Evolutionary conservation across 805 yeast genomes (phyloP), one percentile per base, ranked within the genome.

Genomic region (Yueomyces sp.): DNA sequence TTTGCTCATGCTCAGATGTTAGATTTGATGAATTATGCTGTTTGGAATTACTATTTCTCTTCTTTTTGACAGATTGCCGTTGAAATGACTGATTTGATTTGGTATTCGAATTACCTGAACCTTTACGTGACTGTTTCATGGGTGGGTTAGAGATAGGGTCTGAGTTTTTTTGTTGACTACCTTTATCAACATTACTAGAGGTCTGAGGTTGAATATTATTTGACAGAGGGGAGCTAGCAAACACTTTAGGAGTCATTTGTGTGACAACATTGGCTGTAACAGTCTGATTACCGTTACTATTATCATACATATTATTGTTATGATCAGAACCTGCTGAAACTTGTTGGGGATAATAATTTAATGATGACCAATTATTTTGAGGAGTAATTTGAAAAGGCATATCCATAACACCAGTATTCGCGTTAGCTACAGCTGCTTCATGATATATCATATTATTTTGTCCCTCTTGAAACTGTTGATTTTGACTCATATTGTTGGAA

Each of bases 11-110:
- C 19, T 19, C 19, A 19, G 19, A 19, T 19, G 19, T 19, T 19
- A 19, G 19, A 19, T 19, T 19, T 19, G 19, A 19, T 19, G 19
- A 19, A 19, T 19, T 19, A 19, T 19, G 34, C 34, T 31, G 34
- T 11, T 31, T 31, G 34, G 7, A 8, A 31, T 7, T 8, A 31
- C 7, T 31, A 31, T 7, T 31, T 31, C 32, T 32, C 42, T 46
- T 26, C 40, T 38, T 28, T 40, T 46, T 3, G 42, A 26, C 4
- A 36, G 28, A 39, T 29, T 36, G 42, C 32, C 40, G 37, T 28
- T 36, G 39, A 12, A 11, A 36, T 36, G 28, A 36, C 30, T 38
- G 34, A 26, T 37, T 28, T 42, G 36, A 19, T 19, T 19, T 19
- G 19, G 19, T 19, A 19, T 19, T 19, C 19, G 19, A 19, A 19